Evolutionary conservation across 2,329 filamentous ascomycete genomes (phyloP), one percentile per base, ranked within the genome.

Genomic region (Paraconiothyrium sp.): DNA sequence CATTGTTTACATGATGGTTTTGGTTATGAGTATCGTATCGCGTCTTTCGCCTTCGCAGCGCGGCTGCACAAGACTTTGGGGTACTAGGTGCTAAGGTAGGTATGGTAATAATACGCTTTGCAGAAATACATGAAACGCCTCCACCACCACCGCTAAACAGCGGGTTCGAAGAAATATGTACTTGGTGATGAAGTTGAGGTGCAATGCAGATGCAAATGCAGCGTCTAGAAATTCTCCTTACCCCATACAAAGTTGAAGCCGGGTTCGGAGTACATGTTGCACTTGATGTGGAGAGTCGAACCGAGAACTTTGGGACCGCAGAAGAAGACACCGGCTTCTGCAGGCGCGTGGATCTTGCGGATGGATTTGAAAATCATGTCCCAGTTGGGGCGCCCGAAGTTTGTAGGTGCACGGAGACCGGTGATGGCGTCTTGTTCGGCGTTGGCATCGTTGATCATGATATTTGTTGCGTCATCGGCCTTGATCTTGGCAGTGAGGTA

Each of bases 401-500:
- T 95, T 47, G 92, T 95, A 22, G 92, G 92, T 58, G 91, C 90
- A 52, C 91, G 86, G 34, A 95, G 85, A 58, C 92, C 92, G 0
- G 92, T 95, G 76, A 95, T 94, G 71, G 92, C 89, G 77, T 95
- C 92, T 78, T 90, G 91, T 76, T 94, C 91, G 67, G 90, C 90
- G 74, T 93, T 92, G 76, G 90, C 91, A 71, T 94, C 91, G 81
- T 94, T 94, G 84, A 94, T 93, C 91, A 94, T 94, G 81, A 95
- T 94, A 81, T 95, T 94, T 49, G 91, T 93, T 54, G 92, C 92
- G 74, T 94, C 92, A 76, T 94, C 91, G 30, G 88, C 86, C 83
- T 93, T 93, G 82, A 94, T 93, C 84, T 91, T 93, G 72, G 92
- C 92, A 2, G 92, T 95, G 60, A 96, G 85, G 77, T 95, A 96